phyloP scores from a whole-genome alignment of 2,329 filamentous ascomycete species.

The Ceratocystis papillata region DNA sequence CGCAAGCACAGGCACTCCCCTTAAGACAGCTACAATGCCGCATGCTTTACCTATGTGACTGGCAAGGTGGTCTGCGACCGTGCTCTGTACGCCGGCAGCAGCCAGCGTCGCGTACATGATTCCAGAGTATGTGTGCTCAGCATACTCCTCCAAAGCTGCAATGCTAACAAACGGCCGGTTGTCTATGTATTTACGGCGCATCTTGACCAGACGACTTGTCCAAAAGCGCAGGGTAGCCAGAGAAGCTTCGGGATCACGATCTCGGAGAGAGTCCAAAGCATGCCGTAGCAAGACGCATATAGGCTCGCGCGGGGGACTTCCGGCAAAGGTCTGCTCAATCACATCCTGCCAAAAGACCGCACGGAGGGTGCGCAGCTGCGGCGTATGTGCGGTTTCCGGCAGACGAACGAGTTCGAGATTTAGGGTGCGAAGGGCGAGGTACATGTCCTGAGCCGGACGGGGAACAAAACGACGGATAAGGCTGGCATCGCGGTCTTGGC shows the following conservation, averaged over 20 bases:
- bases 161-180: constrained; percentile 71
- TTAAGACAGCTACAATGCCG: constrained; percentile 75
- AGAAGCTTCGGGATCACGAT: constrained; percentile 34
- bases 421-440: constrained; percentile 80
- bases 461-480: constrained; percentile 79
- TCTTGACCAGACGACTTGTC: constrained; percentile 65
- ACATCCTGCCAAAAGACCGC: constrained; percentile 93
- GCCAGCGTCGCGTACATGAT: constrained; percentile 81
- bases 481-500: constrained; percentile 81
- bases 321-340: constrained; percentile 64
- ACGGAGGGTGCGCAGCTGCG: constrained; percentile 77
- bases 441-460: constrained; percentile 61
- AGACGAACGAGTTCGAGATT: constrained; percentile 87
- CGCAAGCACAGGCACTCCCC: constrained; percentile 79
- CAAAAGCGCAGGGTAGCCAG: constrained; percentile 55
- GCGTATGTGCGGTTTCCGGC: constrained; percentile 77
- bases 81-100: constrained; percentile 63
- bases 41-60: constrained; percentile 91
- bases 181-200: constrained; percentile 70
- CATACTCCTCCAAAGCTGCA: constrained; percentile 69
- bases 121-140: constrained; percentile 89
- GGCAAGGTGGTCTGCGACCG: constrained; percentile 83
- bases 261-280: constrained; percentile 53
- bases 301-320: constrained; percentile 75
- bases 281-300: constrained; percentile 74